Percentiles rank a stretch among this genome's conserved stretches.
phyloP scores from a whole-genome alignment of 2,329 filamentous ascomycete genomes.

The Zymoseptoria pseudotritici region DNA sequence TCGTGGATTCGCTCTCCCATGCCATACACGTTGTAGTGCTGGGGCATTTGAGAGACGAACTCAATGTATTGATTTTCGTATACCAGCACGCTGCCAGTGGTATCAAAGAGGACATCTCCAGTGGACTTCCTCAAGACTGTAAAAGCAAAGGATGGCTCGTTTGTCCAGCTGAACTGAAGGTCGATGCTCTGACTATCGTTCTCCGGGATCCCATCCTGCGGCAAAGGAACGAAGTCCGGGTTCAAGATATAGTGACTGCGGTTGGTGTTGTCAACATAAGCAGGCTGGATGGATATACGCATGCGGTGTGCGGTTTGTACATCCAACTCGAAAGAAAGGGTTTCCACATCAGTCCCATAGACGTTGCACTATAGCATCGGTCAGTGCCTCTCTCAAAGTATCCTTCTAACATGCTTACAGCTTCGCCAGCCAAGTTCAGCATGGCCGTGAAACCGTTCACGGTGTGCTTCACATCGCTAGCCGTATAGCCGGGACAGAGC shows the following conservation, averaged over 20 bases:
- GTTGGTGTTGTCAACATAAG: slow-evolving; percentile 43
- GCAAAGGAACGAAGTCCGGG: slow-evolving; percentile 54
- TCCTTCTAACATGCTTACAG: slow-evolving; percentile 23
- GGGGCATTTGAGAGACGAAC: slow-evolving; percentile 57
- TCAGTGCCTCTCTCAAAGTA: neutral
- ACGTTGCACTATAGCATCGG: slow-evolving; percentile 50
- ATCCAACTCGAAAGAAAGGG: slow-evolving; percentile 57
- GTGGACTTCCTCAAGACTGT: slow-evolving; percentile 50
- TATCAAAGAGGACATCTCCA: slow-evolving; percentile 63
- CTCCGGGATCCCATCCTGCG: slow-evolving; percentile 38
- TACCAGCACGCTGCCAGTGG: slow-evolving; percentile 55
- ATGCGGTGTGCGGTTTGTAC: slow-evolving; percentile 50
- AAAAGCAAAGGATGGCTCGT: slow-evolving; percentile 52
- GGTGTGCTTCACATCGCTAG: slow-evolving; percentile 42
- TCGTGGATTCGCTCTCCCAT: slow-evolving; percentile 66
- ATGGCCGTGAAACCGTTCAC: slow-evolving; percentile 45
- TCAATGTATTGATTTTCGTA: slow-evolving; percentile 75
- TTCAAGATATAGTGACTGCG: slow-evolving; percentile 52
- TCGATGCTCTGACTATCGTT: slow-evolving; percentile 37
- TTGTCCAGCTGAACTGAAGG: slow-evolving; percentile 48
- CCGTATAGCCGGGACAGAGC: slow-evolving; percentile 52
- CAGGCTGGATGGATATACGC: slow-evolving; percentile 62
- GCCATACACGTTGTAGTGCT: slow-evolving; percentile 66
- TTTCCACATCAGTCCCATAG: slow-evolving; percentile 67
- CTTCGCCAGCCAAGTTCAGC: slow-evolving; percentile 44